phyloP scores from a whole-genome alignment of 257 asterid species.

The Jacaranda copaia region DNA sequence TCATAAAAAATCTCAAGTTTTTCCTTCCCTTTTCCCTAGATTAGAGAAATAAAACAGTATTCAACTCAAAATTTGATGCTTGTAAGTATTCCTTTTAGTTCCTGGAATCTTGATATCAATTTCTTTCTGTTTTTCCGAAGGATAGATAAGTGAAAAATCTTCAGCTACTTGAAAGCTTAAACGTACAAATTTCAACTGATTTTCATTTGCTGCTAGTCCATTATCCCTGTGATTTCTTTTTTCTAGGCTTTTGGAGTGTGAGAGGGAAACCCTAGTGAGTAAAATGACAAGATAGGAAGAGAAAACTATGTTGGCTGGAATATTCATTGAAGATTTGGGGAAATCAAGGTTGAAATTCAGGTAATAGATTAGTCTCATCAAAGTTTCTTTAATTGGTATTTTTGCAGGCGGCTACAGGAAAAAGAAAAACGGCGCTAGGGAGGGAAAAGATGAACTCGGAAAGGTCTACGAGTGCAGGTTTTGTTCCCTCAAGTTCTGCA shows the following conservation, averaged over 20 bases:
- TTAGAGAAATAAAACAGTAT: neutral
- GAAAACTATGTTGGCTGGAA: neutral
- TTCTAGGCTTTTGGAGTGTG: slow-evolving; percentile 1
- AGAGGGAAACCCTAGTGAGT: slow-evolving; percentile 44
- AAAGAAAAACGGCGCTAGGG: slow-evolving; percentile 78
- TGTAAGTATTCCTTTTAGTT: neutral
- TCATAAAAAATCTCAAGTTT: neutral
- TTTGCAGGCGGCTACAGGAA: slow-evolving; percentile 56
- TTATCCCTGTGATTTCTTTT: too few species aligned
- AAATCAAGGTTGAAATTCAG: slow-evolving; percentile 33
- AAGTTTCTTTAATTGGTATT: slow-evolving; percentile 54
- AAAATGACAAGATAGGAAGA: slow-evolving; percentile 34
- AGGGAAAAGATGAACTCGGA: slow-evolving; percentile 61
- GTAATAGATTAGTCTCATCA: slow-evolving; percentile 44
- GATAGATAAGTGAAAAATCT: neutral
- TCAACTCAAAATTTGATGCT: too few species aligned
- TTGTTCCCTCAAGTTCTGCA: slow-evolving; percentile 99
- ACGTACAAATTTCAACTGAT: too few species aligned
- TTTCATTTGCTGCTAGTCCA: too few species aligned
- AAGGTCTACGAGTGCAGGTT: slow-evolving; percentile 97
- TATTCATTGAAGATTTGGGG: slow-evolving; percentile 20
- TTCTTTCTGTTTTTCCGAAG: neutral
- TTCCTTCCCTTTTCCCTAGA: neutral
- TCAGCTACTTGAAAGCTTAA: too few species aligned
- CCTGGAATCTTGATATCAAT: neutral